These are phyloP conservation scores for Bryum argenteum DNA, from an alignment of 225 moss, liverwort and hornwort genomes.

Conservation along the genomic window DNA sequence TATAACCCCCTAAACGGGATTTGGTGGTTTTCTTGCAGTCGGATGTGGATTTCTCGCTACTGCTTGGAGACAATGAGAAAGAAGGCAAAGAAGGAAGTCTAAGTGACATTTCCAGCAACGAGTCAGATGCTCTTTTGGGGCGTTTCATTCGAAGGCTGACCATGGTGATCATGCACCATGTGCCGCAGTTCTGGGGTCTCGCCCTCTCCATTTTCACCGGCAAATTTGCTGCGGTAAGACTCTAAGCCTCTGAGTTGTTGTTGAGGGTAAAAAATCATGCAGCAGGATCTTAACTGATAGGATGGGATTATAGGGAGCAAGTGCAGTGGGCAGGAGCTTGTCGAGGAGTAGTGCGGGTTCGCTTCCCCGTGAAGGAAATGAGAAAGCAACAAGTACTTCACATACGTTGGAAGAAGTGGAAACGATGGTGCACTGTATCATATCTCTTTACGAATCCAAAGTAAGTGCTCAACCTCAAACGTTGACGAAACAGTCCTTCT, in stretches of 20 bases:
- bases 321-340: constrained; percentile 55
- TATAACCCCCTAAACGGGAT: no score
- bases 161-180: constrained; percentile 83
- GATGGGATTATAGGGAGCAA: constrained; percentile 42
- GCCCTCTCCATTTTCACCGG: constrained; percentile 91
- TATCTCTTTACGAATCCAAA: constrained; percentile 90
- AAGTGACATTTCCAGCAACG: constrained; percentile 77
- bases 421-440: constrained; percentile 91
- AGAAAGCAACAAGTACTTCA: constrained; percentile 54
- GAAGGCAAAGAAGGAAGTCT: constrained; percentile 60
- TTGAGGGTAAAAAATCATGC: no score
- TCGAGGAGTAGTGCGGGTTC: constrained; percentile 52
- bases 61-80: constrained; percentile 90
- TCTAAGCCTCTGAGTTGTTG: no score
- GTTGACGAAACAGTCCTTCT: neutral
- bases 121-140: constrained; percentile 87
- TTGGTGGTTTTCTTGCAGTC: constrained; percentile 54
- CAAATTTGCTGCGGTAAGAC: constrained; percentile 81
- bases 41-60: constrained; percentile 83
- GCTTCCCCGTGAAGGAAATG: constrained; percentile 54
- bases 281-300: no score
- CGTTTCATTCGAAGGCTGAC: constrained; percentile 93
- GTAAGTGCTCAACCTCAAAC: constrained; percentile 34
- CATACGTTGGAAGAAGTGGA: constrained; percentile 95
- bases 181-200: constrained; percentile 88